phyloP scores from a whole-genome alignment of 805 yeast species.

The Pichia californica region DNA sequence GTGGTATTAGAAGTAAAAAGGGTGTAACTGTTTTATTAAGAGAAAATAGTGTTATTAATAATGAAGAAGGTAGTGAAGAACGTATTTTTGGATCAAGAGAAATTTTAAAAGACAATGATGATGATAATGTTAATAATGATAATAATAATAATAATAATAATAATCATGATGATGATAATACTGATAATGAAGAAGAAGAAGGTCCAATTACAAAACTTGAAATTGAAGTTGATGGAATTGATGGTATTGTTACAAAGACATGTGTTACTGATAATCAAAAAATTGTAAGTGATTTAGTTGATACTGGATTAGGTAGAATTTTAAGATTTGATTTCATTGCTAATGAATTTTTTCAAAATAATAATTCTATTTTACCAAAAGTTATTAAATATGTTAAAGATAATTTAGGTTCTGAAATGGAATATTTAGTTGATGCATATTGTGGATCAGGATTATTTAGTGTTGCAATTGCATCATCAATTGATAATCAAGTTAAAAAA shows the following conservation, averaged over 20 bases:
- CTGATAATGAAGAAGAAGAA: constrained; percentile 18
- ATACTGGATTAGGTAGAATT: constrained; percentile 35
- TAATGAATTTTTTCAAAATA: constrained; percentile 95
- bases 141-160: no score
- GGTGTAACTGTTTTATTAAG: constrained; percentile 86
- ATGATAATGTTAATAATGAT: no score
- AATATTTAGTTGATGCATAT: constrained; percentile 83
- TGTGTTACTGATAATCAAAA: constrained; percentile 77
- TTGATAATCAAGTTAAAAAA: constrained; percentile 54
- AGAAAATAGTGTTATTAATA: constrained; percentile 53
- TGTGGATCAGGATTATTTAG: constrained; percentile 95
- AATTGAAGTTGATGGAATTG: constrained; percentile 8
- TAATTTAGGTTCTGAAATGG: constrained; percentile 42
- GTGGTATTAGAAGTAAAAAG: constrained; percentile 34
- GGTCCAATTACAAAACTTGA: constrained; percentile 4
- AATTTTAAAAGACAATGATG: constrained; percentile 14
- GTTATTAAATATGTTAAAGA: constrained; percentile 78
- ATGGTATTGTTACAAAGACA: constrained; percentile 41
- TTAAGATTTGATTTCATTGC: constrained; percentile 82
- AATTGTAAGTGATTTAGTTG: constrained; percentile 69
- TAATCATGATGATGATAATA: no score
- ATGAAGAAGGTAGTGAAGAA: constrained; percentile 30
- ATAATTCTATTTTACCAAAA: constrained; percentile 79
- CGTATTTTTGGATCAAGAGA: constrained; percentile 31
- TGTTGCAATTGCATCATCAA: constrained; percentile 58